Evolutionary conservation across 768 basidiomycete genomes (phyloP).

Genomic region (Myochromella boudieri): DNA sequence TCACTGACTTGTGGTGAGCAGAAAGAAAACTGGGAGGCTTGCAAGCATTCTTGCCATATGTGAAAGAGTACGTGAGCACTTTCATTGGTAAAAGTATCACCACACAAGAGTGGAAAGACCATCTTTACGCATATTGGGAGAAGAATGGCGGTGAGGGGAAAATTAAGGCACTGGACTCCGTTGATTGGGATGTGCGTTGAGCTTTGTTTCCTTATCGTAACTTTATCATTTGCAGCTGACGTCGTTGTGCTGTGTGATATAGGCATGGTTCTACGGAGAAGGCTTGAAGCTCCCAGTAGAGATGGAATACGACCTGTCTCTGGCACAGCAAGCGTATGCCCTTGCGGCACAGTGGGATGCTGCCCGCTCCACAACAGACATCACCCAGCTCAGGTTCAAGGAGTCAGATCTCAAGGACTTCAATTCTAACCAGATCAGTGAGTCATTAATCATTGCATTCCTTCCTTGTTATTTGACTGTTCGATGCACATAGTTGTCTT

Average conservation of each 20-base stretch:
- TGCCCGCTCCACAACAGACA: conserved; percentile 47
- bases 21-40: conserved; percentile 79
- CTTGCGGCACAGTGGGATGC: conserved; percentile 77
- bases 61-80: conserved; percentile 77
- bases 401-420: conserved; percentile 60
- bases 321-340: conserved; percentile 67
- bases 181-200: conserved; percentile 74
- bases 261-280: conserved; percentile 86
- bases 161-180: conserved; percentile 59
- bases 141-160: conserved; percentile 59
- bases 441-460: conserved; percentile 15
- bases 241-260: background rate
- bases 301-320: conserved; percentile 70
- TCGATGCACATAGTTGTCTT: conserved; percentile 63
- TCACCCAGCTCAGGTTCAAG: conserved; percentile 53
- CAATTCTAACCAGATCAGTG: conserved; percentile 77
- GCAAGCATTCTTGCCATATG: conserved; percentile 82
- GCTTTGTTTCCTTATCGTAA: background rate
- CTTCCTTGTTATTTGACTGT: background rate
- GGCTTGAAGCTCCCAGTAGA: conserved; percentile 71
- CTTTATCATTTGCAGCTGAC: background rate
- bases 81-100: conserved; percentile 84
- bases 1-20: conserved; percentile 19
- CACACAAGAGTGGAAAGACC: conserved; percentile 80
- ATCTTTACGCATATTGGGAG: conserved; percentile 71